phyloP scores from a whole-genome alignment of 1,139 yeast genomes.

The Pichia inconspicua region DNA sequence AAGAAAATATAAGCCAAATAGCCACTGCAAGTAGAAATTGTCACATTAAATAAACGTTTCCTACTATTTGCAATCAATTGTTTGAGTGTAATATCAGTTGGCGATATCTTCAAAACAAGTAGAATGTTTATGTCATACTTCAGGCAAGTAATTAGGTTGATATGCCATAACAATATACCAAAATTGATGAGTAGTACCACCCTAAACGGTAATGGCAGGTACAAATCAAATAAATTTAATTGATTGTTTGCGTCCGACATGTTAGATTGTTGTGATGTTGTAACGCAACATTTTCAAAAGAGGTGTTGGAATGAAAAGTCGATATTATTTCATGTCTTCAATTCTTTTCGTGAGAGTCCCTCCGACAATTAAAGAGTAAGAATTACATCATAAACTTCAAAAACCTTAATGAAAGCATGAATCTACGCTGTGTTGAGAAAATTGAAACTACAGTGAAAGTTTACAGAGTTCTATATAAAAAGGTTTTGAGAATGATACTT shows the following conservation, averaged over 20 bases:
- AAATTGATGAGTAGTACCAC: conserved; percentile 35
- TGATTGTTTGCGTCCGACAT: background rate
- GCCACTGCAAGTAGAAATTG: conserved; percentile 24
- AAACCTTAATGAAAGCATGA: too few relatives aligned
- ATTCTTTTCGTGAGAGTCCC: too few relatives aligned
- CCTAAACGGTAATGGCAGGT: conserved; percentile 43
- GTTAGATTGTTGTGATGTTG: background rate
- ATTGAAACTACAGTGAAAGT: too few relatives aligned
- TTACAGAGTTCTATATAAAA: background rate
- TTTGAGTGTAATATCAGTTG: conserved; percentile 16
- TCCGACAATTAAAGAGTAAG: too few relatives aligned
- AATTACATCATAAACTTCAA: too few relatives aligned
- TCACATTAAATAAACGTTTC: conserved; percentile 23
- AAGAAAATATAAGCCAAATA: conserved; percentile 23
- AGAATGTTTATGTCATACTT: conserved; percentile 35
- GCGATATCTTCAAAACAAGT: conserved; percentile 30
- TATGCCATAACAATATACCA: conserved; percentile 46
- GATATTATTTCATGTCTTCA: too few relatives aligned
- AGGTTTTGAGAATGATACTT: background rate
- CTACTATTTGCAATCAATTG: conserved; percentile 20
- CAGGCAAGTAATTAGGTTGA: conserved; percentile 33
- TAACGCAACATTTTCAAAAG: too few relatives aligned
- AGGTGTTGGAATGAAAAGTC: too few relatives aligned
- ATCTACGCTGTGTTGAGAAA: too few relatives aligned
- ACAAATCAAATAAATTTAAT: conserved; percentile 28